phyloP scores from a whole-genome alignment of 169 alveolate genomes.

The Eimeria brunetti region DNA sequence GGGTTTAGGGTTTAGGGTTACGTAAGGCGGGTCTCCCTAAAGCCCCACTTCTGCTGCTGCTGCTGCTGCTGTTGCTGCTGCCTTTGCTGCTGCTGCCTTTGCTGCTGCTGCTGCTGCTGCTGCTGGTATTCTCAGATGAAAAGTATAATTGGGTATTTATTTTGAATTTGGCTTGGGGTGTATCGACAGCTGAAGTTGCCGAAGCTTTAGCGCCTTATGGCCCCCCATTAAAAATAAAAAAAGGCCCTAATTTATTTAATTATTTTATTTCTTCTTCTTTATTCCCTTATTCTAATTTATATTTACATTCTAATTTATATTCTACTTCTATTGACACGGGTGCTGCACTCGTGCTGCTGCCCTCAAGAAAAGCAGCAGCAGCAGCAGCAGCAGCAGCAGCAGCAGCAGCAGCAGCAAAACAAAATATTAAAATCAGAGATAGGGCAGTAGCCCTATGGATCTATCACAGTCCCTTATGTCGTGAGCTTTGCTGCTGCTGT shows the following conservation, averaged over 20 bases:
- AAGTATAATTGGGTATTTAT: not conserved
- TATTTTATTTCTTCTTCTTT: not conserved
- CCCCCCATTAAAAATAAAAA: not conserved
- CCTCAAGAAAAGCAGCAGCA: not conserved
- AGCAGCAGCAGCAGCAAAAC: too few relatives aligned
- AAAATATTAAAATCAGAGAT: not conserved
- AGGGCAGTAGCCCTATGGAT: not conserved
- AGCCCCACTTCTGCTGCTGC: too few relatives aligned
- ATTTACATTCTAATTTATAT: not conserved
- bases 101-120: not conserved
- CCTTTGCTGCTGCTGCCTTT: not conserved
- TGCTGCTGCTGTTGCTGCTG: constrained; percentile 10
- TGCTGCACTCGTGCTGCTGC: not conserved
- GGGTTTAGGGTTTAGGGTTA: not conserved
- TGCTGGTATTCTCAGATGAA: not conserved
- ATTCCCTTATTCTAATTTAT: too few relatives aligned
- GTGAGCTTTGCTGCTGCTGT: not conserved
- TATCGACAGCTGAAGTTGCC: not conserved
- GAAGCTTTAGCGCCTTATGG: not conserved
- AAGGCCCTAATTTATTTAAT: too few relatives aligned
- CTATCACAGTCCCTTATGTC: not conserved
- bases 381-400: too few relatives aligned
- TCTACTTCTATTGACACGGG: not conserved
- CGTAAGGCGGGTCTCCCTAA: too few relatives aligned
- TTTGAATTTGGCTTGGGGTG: not conserved